Conservation (phyloP, 805 yeast species). For the Metschnikowia lachancei region DNA sequence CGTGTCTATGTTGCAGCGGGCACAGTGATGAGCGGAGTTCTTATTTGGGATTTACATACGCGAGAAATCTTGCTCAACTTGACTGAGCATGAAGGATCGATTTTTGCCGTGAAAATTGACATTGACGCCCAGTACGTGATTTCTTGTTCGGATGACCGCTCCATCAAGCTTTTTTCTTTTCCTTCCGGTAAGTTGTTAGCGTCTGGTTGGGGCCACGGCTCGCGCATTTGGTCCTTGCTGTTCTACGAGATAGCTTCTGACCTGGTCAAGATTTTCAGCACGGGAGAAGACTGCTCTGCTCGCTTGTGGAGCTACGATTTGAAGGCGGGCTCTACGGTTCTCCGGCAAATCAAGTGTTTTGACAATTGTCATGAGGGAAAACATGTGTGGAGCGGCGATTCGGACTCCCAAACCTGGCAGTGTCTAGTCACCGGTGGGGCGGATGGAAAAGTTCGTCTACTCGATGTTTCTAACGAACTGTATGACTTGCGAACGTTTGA, state of each 20-base stretch:
- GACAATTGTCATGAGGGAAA: constrained; percentile 77
- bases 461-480: constrained; percentile 35
- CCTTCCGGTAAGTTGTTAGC: constrained; percentile 57
- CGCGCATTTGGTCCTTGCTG: constrained; percentile 84
- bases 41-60: constrained; percentile 65
- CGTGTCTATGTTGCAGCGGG: constrained; percentile 80
- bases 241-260: constrained; percentile 44
- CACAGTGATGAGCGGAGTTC: constrained; percentile 85
- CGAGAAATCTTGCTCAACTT: constrained; percentile 50
- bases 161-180: constrained; percentile 73
- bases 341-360: constrained; percentile 47
- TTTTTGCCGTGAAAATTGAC: constrained; percentile 74
- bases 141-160: constrained; percentile 92
- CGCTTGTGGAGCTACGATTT: constrained; percentile 64
- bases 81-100: constrained; percentile 85
- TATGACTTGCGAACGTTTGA: not conserved
- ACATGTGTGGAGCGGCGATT: constrained; percentile 80
- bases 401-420: constrained; percentile 38
- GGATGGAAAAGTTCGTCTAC: constrained; percentile 76
- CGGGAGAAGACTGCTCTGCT: constrained; percentile 82
- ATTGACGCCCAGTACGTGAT: constrained; percentile 52
- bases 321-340: constrained; percentile 17
- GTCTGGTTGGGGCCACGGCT: constrained; percentile 94
- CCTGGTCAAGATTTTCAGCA: constrained; percentile 50
- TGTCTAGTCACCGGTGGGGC: constrained; percentile 87